A percentile compares a stretch with the other conserved stretches of the same genome.
Conservation (phyloP, 805 yeast species). For the Torulaspora microellipsoides region DNA sequence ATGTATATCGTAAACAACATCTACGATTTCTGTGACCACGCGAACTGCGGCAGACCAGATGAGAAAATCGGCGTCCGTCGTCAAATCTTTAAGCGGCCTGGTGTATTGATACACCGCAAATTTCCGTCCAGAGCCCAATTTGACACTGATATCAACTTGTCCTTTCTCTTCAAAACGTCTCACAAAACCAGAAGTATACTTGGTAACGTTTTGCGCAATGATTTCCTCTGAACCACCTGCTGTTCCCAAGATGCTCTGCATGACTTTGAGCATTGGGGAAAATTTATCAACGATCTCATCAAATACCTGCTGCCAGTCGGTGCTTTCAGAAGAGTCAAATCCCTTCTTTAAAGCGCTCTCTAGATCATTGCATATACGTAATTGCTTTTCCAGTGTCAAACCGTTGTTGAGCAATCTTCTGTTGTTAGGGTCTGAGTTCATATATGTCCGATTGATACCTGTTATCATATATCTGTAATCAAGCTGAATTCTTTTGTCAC, state of each 20-base stretch:
- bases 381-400: conserved; percentile 34
- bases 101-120: conserved; percentile 45
- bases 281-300: conserved; percentile 48
- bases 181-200: conserved; percentile 41
- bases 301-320: conserved; percentile 54
- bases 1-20: conserved; percentile 37
- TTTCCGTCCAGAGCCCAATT: conserved; percentile 28
- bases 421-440: conserved; percentile 46
- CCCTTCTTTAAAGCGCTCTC: conserved; percentile 29
- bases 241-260: conserved; percentile 38
- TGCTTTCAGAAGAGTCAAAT: conserved; percentile 40
- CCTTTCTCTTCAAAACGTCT: conserved; percentile 40
- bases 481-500: conserved; percentile 45
- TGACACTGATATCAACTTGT: conserved; percentile 11
- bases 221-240: conserved; percentile 14
- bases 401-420: conserved; percentile 37
- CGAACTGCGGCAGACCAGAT: conserved; percentile 46
- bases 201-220: conserved; percentile 35
- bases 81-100: conserved; percentile 39
- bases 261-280: conserved; percentile 42
- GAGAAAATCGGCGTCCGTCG: conserved; percentile 40
- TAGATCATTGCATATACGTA: conserved; percentile 36
- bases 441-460: conserved; percentile 46
- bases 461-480: conserved; percentile 53
- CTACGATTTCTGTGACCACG: conserved; percentile 39